phyloP scores from a whole-genome alignment of 2,329 filamentous ascomycete species.

The Amphichorda felina region DNA sequence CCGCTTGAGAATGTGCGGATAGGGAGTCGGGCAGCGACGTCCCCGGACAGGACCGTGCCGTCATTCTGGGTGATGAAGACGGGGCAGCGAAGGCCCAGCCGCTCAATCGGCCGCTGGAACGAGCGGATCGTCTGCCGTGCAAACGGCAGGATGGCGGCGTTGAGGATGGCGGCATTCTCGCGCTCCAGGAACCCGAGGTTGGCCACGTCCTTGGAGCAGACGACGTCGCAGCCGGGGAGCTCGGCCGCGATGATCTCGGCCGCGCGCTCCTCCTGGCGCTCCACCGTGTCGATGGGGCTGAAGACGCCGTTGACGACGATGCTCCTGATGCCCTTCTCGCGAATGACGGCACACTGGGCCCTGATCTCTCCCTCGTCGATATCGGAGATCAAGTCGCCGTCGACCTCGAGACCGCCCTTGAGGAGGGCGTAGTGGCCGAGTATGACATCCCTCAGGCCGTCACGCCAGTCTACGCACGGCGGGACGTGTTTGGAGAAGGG shows the following conservation, averaged over 20 bases:
- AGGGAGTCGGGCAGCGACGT: conserved; percentile 40
- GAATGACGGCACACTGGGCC: conserved; percentile 24
- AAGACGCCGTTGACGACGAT: conserved; percentile 39
- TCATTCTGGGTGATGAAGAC: conserved; percentile 54
- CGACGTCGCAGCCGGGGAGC: conserved; percentile 29
- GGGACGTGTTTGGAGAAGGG: conserved; percentile 38
- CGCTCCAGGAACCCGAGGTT: conserved; percentile 45
- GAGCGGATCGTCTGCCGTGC: conserved; percentile 42
- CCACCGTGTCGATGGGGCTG: conserved; percentile 36
- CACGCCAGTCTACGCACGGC: conserved; percentile 41
- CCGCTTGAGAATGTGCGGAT: conserved; percentile 52
- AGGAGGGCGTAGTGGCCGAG: conserved; percentile 31
- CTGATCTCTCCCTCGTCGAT: conserved; percentile 29
- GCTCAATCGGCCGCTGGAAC: conserved; percentile 39
- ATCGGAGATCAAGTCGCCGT: conserved; percentile 32
- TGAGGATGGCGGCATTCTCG: conserved; percentile 54
- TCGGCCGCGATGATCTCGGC: conserved; percentile 26
- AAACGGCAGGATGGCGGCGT: conserved; percentile 48
- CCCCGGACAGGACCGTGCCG: conserved; percentile 44
- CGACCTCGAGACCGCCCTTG: conserved; percentile 39
- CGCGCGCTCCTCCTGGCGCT: conserved; percentile 35
- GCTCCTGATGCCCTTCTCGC: conserved; percentile 27
- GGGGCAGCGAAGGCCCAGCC: conserved; percentile 36
- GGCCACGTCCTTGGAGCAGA: conserved; percentile 38
- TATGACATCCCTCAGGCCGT: conserved; percentile 32